phyloP scores from a whole-genome alignment of 495 filamentous ascomycete genomes.

The Xylaria sp. region DNA sequence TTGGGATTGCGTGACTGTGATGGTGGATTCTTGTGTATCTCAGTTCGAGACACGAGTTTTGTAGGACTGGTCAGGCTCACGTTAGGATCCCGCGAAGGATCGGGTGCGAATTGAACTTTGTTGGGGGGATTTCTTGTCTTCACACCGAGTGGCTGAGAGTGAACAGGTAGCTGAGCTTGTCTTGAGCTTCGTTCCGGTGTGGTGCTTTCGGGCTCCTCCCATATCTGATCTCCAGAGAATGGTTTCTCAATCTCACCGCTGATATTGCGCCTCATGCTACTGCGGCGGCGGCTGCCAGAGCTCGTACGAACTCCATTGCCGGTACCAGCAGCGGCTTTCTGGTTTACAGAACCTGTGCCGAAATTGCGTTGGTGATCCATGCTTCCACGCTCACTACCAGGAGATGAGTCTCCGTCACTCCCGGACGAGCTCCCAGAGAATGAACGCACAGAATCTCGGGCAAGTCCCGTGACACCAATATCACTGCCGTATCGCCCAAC shows the following conservation, averaged over 20 bases:
- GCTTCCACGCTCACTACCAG: slow-evolving; percentile 39
- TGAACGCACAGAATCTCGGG: slow-evolving; percentile 54
- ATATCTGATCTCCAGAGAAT: slow-evolving; percentile 82
- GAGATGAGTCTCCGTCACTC: slow-evolving; percentile 45
- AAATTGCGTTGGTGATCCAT: slow-evolving; percentile 39
- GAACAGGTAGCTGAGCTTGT: slow-evolving; percentile 29
- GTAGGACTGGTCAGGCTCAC: slow-evolving; percentile 39
- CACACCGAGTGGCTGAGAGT: slow-evolving; percentile 42
- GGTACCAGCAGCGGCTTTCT: slow-evolving; percentile 40
- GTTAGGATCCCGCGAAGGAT: slow-evolving; percentile 31
- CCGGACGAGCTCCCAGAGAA: slow-evolving; percentile 58
- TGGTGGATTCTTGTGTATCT: slow-evolving; percentile 80
- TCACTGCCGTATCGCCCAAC: slow-evolving; percentile 58
- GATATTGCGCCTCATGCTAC: slow-evolving; percentile 61
- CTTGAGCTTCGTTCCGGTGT: slow-evolving; percentile 34
- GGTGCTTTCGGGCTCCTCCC: slow-evolving; percentile 75
- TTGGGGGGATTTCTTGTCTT: slow-evolving; percentile 68
- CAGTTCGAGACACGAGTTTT: slow-evolving; percentile 67
- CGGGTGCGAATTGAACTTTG: slow-evolving; percentile 58
- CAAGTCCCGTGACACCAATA: slow-evolving; percentile 55
- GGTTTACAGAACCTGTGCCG: slow-evolving; percentile 31
- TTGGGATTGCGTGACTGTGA: slow-evolving; percentile 75
- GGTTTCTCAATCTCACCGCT: slow-evolving; percentile 64
- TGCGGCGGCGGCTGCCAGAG: slow-evolving; percentile 46
- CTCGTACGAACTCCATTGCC: slow-evolving; percentile 32